Conservation (phyloP, 2,329 filamentous ascomycete species). For the Atkinsonella texensis region DNA sequence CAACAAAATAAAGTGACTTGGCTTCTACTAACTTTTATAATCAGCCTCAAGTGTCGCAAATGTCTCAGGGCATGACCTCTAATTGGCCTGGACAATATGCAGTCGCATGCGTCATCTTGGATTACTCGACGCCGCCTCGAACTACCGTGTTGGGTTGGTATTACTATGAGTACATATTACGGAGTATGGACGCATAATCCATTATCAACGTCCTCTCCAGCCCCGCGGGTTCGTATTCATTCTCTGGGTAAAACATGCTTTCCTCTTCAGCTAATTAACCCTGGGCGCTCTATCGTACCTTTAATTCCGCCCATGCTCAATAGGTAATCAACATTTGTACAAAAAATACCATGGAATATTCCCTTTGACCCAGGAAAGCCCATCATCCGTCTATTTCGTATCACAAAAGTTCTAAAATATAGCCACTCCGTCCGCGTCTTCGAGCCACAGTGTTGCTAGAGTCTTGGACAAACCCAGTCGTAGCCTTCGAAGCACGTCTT, state of each 20-base stretch:
- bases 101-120: too few species aligned
- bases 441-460: conserved; percentile 56
- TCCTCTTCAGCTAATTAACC: not conserved
- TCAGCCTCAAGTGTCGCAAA: too few species aligned
- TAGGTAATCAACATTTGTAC: not conserved
- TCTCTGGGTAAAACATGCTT: not conserved
- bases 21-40: too few species aligned
- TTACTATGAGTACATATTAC: too few species aligned
- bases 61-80: too few species aligned
- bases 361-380: not conserved
- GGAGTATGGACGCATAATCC: too few species aligned
- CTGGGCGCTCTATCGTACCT: not conserved
- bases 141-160: too few species aligned
- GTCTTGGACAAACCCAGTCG: conserved; percentile 65
- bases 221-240: not conserved
- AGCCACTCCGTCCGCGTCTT: conserved; percentile 47
- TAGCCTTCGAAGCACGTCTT: conserved; percentile 61
- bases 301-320: not conserved
- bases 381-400: not conserved
- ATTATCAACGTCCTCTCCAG: too few species aligned
- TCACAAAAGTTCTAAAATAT: conserved; percentile 18
- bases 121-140: too few species aligned
- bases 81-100: too few species aligned
- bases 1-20: too few species aligned
- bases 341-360: not conserved